Conservation (phyloP, 768 basidiomycete species). For the Amanita jacksonii region DNA sequence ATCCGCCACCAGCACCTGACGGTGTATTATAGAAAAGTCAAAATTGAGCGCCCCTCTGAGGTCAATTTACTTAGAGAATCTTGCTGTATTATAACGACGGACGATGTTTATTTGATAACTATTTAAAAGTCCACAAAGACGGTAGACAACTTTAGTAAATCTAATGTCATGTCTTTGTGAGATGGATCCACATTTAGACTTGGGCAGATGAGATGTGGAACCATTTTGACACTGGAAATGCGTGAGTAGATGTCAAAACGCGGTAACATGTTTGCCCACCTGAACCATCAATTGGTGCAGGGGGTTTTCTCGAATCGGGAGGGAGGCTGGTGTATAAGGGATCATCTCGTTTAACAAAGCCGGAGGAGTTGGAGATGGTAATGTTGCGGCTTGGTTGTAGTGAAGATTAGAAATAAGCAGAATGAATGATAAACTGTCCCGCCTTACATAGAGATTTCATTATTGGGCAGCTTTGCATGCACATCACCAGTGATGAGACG, state of each 20-base stretch:
- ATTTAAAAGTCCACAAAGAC: conserved; percentile 4
- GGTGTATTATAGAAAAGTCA: conserved; percentile 23
- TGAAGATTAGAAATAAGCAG: conserved; percentile 5
- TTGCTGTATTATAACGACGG: too few species aligned
- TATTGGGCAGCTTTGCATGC: conserved; percentile 58
- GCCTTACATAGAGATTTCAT: conserved; percentile 81
- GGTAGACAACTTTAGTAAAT: too few species aligned
- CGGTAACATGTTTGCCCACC: conserved; percentile 39
- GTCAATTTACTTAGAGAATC: too few species aligned
- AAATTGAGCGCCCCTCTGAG: too few species aligned
- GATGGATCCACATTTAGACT: conserved; percentile 32
- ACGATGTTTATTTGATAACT: too few species aligned
- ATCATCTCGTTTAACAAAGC: conserved; percentile 54
- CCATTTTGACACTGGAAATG: conserved; percentile 72
- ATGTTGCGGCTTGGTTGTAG: conserved; percentile 77
- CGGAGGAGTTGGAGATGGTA: conserved; percentile 66
- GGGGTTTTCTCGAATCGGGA: conserved; percentile 68
- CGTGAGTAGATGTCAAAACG: not conserved
- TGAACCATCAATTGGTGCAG: conserved; percentile 85
- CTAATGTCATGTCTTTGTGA: too few species aligned
- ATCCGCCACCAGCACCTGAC: conserved; percentile 65
- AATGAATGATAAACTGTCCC: not conserved
- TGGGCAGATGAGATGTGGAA: conserved; percentile 91
- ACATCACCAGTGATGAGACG: conserved; percentile 77
- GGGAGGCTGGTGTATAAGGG: conserved; percentile 58